These are phyloP conservation scores for Euclidium syriacum DNA, from an alignment of 345 rosid genomes.

Conservation along the genomic window DNA sequence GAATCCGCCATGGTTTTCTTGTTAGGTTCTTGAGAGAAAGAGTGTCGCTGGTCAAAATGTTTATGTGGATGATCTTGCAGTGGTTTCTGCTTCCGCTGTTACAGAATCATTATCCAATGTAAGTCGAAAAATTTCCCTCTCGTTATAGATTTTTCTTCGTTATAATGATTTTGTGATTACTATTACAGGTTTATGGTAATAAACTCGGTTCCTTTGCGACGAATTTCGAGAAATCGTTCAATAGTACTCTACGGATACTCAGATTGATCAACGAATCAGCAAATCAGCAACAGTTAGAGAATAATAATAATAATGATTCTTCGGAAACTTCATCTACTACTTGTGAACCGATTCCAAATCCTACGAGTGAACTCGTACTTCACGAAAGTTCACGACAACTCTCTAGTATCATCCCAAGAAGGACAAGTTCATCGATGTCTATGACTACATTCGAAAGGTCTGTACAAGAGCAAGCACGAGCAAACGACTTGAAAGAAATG, in stretches of 20 bases:
- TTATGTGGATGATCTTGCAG: conserved; percentile 58
- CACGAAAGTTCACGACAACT: conserved; percentile 34
- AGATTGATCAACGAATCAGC: conserved; percentile 55
- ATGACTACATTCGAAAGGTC: conserved; percentile 45
- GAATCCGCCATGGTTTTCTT: too few relatives aligned
- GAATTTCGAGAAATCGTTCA: conserved; percentile 80
- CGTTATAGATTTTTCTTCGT: background rate
- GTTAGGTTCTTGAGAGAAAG: conserved; percentile 69
- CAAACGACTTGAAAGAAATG: conserved; percentile 63
- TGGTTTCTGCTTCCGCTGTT: conserved; percentile 81
- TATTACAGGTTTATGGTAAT: conserved; percentile 70
- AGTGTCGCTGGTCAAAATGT: conserved; percentile 37
- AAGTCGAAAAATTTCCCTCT: conserved; percentile 31
- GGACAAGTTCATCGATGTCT: conserved; percentile 26
- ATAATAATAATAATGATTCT: too few relatives aligned
- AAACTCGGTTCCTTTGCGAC: conserved; percentile 53
- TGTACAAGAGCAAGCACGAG: conserved; percentile 56
- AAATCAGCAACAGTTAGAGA: conserved; percentile 15
- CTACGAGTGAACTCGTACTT: conserved; percentile 37
- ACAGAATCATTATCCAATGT: conserved; percentile 88
- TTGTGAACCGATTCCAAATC: conserved; percentile 35
- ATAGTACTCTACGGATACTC: conserved; percentile 79
- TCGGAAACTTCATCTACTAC: conserved; percentile 24
- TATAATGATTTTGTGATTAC: conserved; percentile 5
- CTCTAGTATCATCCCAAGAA: conserved; percentile 32